These are phyloP conservation scores for Lentinus polychrous DNA, from an alignment of 1,284 basidiomycete species.

Conservation along the genomic window DNA sequence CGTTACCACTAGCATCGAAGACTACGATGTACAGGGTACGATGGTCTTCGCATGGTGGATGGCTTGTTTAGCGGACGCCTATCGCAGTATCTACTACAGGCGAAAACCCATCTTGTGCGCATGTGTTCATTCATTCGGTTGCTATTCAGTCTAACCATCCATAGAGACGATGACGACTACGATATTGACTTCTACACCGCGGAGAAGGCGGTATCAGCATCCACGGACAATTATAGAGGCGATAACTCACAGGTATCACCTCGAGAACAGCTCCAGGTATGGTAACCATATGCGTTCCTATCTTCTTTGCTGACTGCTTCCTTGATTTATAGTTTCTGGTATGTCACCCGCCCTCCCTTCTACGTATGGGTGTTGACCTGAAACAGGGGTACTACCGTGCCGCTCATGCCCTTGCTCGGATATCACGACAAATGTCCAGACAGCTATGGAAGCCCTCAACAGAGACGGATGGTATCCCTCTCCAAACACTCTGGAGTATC, in stretches of 20 bases:
- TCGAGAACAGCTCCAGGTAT: slow-evolving; percentile 70
- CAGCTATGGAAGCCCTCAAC: slow-evolving; percentile 74
- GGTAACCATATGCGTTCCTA: slow-evolving; percentile 12
- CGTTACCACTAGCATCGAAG: slow-evolving; percentile 59
- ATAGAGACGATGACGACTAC: slow-evolving; percentile 55
- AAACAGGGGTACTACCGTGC: slow-evolving; percentile 71
- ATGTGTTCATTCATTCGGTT: slow-evolving; percentile 9
- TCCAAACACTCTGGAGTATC: slow-evolving; percentile 53
- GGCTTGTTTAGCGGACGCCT: slow-evolving; percentile 54
- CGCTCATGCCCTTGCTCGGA: slow-evolving; percentile 72
- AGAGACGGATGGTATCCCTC: slow-evolving; percentile 69
- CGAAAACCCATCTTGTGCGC: slow-evolving; percentile 61
- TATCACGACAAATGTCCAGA: slow-evolving; percentile 71
- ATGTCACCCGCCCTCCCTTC: slow-evolving; percentile 18
- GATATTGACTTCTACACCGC: slow-evolving; percentile 77
- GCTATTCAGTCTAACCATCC: slow-evolving; percentile 6
- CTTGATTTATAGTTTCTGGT: slow-evolving; percentile 19
- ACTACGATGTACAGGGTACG: slow-evolving; percentile 65
- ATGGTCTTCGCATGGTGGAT: slow-evolving; percentile 86
- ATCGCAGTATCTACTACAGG: slow-evolving; percentile 52
- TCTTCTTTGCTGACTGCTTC: background rate
- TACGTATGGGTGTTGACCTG: slow-evolving; percentile 10
- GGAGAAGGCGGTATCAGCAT: slow-evolving; percentile 18
- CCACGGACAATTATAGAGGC: slow-evolving; percentile 36
- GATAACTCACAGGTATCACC: slow-evolving; percentile 50